Base-by-base conservation (phyloP, 768 basidiomycete genomes). In the Russula sp. region DNA sequence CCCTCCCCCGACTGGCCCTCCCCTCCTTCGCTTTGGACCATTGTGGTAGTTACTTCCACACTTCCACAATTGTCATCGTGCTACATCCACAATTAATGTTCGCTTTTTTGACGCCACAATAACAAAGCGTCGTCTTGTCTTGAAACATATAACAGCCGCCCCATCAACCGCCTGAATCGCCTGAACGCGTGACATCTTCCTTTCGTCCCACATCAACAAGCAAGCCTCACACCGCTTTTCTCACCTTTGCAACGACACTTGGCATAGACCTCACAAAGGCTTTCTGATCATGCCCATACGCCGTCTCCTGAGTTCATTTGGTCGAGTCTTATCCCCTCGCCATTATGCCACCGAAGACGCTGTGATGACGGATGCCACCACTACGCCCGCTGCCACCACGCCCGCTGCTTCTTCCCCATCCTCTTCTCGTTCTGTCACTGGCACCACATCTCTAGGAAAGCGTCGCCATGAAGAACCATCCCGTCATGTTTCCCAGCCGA, bases 261-360 rank as follows among this genome's bases (percentile, higher is more conserved):
- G n/a, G 7, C 20, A 38, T 35, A 58, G 38, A 35, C 16, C 20
- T 22, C 59, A 59, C 51, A 36, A n/a, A 41, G 22, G 56, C n/a
- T n/a, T 32, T 38, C 5, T 11, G 14, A 22, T 22, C 38, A 63
- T 63, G 61, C 57, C 51, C 22, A 29, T 58, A 10, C 61, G 57
- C 29, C 61, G 57, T 52, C 20, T 36, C 20, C 13, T 47, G 32
- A 63, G 34, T 56, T 58, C 61, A 18, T 41, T 48, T 13, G n/a
- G 13, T 34, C 41, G 16, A 18, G n/a, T 9, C 7, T 43, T 22
- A 11, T 43, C 60, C 18, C 11, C 7, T 49, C 16, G 29, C 10
- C 22, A 2, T 38, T 41, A n/a, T n/a, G n/a, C 13, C 9, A 42
- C 52, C 36, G 22, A 58, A 22, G 61, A 63, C 57, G 57, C 38